A percentile compares a stretch with the other conserved stretches of the same genome.
phyloP scores from a whole-genome alignment of 768 basidiomycete genomes.

The Trametes cingulata region DNA sequence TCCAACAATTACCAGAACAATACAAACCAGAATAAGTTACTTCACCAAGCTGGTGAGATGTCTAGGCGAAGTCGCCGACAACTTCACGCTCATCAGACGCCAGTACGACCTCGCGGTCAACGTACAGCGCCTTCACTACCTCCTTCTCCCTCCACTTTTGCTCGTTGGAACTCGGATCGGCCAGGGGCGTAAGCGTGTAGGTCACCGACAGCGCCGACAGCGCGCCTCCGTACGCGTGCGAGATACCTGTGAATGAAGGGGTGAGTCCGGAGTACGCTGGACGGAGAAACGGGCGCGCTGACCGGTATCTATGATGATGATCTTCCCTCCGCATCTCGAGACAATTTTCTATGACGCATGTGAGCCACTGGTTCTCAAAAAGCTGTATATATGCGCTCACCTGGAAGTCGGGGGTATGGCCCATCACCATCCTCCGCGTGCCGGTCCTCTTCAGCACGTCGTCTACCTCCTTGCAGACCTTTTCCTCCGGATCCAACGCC shows the following conservation, averaged over 20 bases:
- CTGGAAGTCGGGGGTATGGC: slow-evolving; percentile 90
- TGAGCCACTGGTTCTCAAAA: too few relatives aligned
- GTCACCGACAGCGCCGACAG: slow-evolving; percentile 86
- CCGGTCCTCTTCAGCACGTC: slow-evolving; percentile 72
- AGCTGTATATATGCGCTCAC: slow-evolving; percentile 35
- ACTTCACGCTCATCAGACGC: slow-evolving; percentile 39
- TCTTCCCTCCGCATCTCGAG: slow-evolving; percentile 84
- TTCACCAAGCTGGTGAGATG: background rate
- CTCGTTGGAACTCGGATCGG: slow-evolving; percentile 28
- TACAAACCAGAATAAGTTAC: slow-evolving; percentile 13
- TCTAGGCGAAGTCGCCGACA: slow-evolving; percentile 21
- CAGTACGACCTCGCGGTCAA: slow-evolving; percentile 51
- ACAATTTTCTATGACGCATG: slow-evolving; percentile 62
- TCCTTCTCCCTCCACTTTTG: slow-evolving; percentile 62
- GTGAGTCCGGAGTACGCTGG: background rate
- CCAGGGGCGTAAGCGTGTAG: slow-evolving; percentile 74
- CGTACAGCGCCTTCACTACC: slow-evolving; percentile 65
- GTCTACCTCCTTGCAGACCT: slow-evolving; percentile 71
- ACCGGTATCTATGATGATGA: slow-evolving; percentile 97
- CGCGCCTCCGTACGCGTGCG: slow-evolving; percentile 92
- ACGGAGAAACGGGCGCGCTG: slow-evolving; percentile 10
- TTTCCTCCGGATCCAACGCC: slow-evolving; percentile 72
- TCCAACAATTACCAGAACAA: background rate
- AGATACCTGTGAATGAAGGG: slow-evolving; percentile 60
- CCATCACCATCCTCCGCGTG: slow-evolving; percentile 90